Evolutionary conservation across 306 rosid genomes (phyloP), one percentile per base, ranked within the genome.

Genomic region (Lathyrus tuberosus): DNA sequence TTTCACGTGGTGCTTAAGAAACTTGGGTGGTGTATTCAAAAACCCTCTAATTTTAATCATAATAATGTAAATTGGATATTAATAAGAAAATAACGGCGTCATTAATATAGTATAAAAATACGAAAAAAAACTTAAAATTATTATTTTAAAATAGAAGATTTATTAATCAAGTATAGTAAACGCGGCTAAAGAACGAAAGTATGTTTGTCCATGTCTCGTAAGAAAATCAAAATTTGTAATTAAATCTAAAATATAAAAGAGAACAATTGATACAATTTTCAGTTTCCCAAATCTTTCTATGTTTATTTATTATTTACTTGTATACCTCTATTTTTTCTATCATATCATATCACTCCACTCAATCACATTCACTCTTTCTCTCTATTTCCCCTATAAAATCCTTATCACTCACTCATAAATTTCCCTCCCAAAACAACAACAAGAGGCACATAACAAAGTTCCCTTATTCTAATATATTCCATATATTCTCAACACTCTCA

Each of bases 401-500:
- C 8, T 7, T 5, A 17, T 3, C 40, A 16, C 61, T 8, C 71
- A 40, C 62, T 62, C 63, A 78, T 72, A 78, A 17, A 66, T 61
- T 49, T 40, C 42, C 70, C 49, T 38, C 58, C 2, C 65, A 65
- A 67, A 52, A 62, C 13, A 58, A 58, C 56, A 37, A 26, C 62
- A 70, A 70, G 30, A 53, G 56, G 18, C 71, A 17, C 60, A 53
- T 2, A 61, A 2, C 33, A 14, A 22, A 70, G 8, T 35, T 48
- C 53, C 20, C 52, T 10, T 43, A 47, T 18, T 61, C 6, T 9
- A 37, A 12, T 14, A 9, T 9, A 22, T 20, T 57, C 11, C 56
- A 54, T 46, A 20, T 20, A 20, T 20, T 51, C 44, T n/a, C 5
- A 14, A 16, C 18, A 16, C 26, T 13, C 60, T 12, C 43, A 60